Evolutionary conservation across 805 yeast species (phyloP), one percentile per base, ranked within the genome.

Genomic region (Lipomyces kockii): DNA sequence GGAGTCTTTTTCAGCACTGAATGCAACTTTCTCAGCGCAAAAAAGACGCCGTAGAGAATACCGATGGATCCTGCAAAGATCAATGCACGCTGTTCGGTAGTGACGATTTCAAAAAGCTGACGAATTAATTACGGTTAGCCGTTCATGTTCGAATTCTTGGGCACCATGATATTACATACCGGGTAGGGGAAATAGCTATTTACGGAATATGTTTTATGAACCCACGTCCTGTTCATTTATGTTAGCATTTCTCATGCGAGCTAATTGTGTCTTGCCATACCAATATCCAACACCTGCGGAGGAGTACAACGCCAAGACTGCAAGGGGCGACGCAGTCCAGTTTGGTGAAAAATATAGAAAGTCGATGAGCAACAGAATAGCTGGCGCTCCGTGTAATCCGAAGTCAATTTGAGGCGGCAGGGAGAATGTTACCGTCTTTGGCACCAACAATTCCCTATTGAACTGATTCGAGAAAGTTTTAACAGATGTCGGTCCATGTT

Each of bases 161-260:
- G 22, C 20, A 17, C 22, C 1, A 37, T 9, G 17, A 2, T 25
- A 6, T 14, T 37, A 39, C 61, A 9, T 62, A 62, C 65, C 34
- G 71, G 71, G 53, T 68, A 68, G 1, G 71, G 71, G 52, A 56
- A 68, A 22, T 20, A 60, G 14, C 58, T 61, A 43, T 68, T 68
- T 32, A 43, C 32, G 8, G 67, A n/a, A 34, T 52, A 65, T 7
- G 65, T 52, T n/a, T 61, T 55, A 12, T 65, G 71, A 17, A 65
- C 67, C 71, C 71, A 68, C 34, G 57, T 9, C 71, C 71, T 68
- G 35, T 52, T 6, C 17, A 56, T 51, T 29, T 43, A 37, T 55
- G 9, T 34, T 54, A 25, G 56, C n/a, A 20, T 25, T 7, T 17
- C 34, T 7, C 14, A 6, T 3, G 12, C 49, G 20, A 11, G 11